A percentile compares a stretch with the other conserved stretches of the same genome.
Evolutionary conservation across 768 basidiomycete species (phyloP).

Genomic region (Tricholoma saponaceum): DNA sequence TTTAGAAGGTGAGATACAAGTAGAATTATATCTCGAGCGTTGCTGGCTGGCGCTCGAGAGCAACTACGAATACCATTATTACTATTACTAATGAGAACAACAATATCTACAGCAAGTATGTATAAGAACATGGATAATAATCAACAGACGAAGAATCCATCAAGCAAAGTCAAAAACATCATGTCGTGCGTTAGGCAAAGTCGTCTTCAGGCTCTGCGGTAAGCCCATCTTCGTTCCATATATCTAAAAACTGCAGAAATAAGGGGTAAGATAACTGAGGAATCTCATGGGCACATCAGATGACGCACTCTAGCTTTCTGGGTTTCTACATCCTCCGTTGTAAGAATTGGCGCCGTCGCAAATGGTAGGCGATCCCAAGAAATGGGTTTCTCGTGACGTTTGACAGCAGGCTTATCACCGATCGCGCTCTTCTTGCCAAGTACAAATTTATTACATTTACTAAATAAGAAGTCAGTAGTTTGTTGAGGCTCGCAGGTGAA

Average conservation of each 20-base stretch:
- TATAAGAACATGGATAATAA: neutral
- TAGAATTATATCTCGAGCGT: neutral
- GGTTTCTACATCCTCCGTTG: conserved; percentile 51
- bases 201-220: conserved; percentile 61
- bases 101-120: neutral
- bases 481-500: neutral
- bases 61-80: neutral
- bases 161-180: neutral
- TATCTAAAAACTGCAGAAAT: conserved; percentile 55
- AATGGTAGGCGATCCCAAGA: conserved; percentile 74
- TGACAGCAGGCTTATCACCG: conserved; percentile 77
- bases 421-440: conserved; percentile 85
- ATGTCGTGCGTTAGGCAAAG: conserved; percentile 20
- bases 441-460: conserved; percentile 89
- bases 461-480: conserved; percentile 22
- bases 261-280: neutral
- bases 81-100: neutral
- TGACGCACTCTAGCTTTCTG: conserved; percentile 66
- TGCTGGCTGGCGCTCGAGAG: neutral
- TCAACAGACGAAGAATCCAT: neutral
- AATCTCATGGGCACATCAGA: neutral
- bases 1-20: neutral
- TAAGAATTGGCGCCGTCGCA: conserved; percentile 54
- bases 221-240: conserved; percentile 82
- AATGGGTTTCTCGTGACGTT: conserved; percentile 57